Base-by-base conservation (phyloP, 2,329 filamentous ascomycete genomes). In the Fusarium sp. region DNA sequence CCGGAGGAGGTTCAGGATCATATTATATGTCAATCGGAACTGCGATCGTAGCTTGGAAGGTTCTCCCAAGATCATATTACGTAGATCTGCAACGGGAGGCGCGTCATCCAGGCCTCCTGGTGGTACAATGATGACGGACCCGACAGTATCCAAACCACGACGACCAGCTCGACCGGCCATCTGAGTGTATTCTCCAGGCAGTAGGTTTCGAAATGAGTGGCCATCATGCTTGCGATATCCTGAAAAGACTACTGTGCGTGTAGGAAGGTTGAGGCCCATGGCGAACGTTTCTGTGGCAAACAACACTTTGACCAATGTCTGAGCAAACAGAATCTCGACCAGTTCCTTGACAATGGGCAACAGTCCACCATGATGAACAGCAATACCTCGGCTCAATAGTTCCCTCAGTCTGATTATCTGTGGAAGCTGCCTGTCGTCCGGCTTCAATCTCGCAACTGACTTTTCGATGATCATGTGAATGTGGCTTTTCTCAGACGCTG, bases 231-330 rank as follows among this genome's bases (percentile, higher is more conserved):
- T 99, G 54, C 96, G 90, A 80, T 96, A 97, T 12, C 96, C 96
- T 13, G 96, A 98, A 80, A 99, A 99, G 3, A 98, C 95, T 0
- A 99, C 96, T 1, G 96, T 99, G 71, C 96, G 88, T 2, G 96
- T 99, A 1, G 96, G 96, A 59, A 99, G 82, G 77, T 99, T 99
- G 32, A 99, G 86, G 28, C 96, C 96, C 94, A 99, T 99, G 37
- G 96, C 96, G 79, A 99, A 99, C 0, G 96, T 99, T 79, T 99
- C 96, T 0, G 96, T 99, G 0, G 96, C 96, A 76, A 99, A 99
- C 4, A 99, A 87, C 5, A 99, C 92, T 80, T 99, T 99, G 62
- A 99, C 96, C 58, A 99, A 83, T 1, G 94, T 97, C 80, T 93
- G 94, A 0, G 96, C 95, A 74, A 99, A 99, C 18, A 99, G 82